Evolutionary conservation across 2,329 filamentous ascomycete genomes (phyloP), one percentile per base, ranked within the genome.

Genomic region (Pseudophaeomoniella oleicola): DNA sequence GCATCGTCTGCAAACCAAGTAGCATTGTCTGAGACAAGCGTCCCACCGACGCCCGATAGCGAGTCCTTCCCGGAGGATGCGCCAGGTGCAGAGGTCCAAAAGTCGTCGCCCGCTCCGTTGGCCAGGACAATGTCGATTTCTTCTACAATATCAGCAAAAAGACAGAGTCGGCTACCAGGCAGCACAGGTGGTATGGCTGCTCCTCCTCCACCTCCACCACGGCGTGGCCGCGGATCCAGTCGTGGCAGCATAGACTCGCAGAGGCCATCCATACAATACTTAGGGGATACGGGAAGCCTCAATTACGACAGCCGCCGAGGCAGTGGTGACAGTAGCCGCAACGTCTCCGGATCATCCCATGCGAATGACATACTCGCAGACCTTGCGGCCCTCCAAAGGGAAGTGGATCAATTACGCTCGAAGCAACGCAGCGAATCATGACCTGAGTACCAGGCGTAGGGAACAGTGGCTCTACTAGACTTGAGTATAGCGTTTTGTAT

Each of bases 321-420:
- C 34, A 16, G 36, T 34, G 19, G 33, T 13, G 14, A 38, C 35
- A 36, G 40, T 34, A 22, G 6, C 30, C 10, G 42, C 42, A 38
- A 27, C 19, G n/a, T 11, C 35, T 17, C 15, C n/a, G 11, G 18
- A 37, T 4, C 39, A 44, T 60, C 59, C 6, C 56, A 59, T 36
- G 58, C 62, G 1, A 55, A 57, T 30, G 72, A 81, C 49, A 83
- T 87, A 40, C 56, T 88, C 45, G 79, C 79, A 1, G 80, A 87
- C 52, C 57, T 88, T 38, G 71, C 73, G 33, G 75, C 75, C 15
- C 57, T 88, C 43, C 81, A 84, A 56, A 70, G 71, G 50, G 82
- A 88, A 50, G 81, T 88, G 29, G 81, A 88, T 56, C 79, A 56
- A 44, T 59, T 16, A 19, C 32, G 32, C 9, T 9, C 16, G n/a